phyloP scores from a whole-genome alignment of 2,329 filamentous ascomycete genomes.

The Monascus ruber region DNA sequence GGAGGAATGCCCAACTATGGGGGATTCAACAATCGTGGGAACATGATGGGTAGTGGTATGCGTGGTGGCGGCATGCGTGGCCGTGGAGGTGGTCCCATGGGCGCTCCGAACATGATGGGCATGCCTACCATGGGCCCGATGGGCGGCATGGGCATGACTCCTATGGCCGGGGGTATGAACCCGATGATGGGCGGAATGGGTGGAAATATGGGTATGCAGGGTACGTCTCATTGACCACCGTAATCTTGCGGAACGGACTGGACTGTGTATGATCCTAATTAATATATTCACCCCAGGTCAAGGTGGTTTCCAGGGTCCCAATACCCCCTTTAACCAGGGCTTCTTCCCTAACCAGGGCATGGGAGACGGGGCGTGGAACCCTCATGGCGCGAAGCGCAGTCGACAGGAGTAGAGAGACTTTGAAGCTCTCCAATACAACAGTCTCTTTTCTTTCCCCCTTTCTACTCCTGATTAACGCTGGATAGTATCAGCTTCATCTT shows the following conservation, averaged over 20 bases:
- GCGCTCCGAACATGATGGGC: constrained; percentile 41
- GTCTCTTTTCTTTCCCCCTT: background rate
- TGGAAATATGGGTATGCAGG: constrained; percentile 38
- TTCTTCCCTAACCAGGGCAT: constrained; percentile 51
- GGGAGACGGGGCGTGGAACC: constrained; percentile 60
- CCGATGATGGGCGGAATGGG: constrained; percentile 44
- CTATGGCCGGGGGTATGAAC: constrained; percentile 46
- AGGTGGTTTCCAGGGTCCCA: constrained; percentile 56
- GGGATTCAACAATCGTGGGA: constrained; percentile 41
- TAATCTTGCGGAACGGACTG: background rate
- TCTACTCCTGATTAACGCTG: background rate
- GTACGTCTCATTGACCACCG: constrained; percentile 21
- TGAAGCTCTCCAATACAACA: too few relatives aligned
- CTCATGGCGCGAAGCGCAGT: constrained; percentile 68
- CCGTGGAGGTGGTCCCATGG: constrained; percentile 46
- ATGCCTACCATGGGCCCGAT: constrained; percentile 43
- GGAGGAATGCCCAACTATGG: constrained; percentile 41
- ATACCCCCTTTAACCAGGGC: constrained; percentile 59
- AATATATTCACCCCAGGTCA: constrained; percentile 20
- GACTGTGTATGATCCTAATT: constrained; percentile 7
- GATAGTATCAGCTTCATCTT: too few relatives aligned
- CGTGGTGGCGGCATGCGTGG: constrained; percentile 48
- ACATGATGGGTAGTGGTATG: constrained; percentile 43
- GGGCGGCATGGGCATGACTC: constrained; percentile 43
- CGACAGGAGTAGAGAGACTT: constrained; percentile 49